Evolutionary conservation across 345 rosid genomes (phyloP), one percentile per base, ranked within the genome.

Genomic region (Ceriops decandra): DNA sequence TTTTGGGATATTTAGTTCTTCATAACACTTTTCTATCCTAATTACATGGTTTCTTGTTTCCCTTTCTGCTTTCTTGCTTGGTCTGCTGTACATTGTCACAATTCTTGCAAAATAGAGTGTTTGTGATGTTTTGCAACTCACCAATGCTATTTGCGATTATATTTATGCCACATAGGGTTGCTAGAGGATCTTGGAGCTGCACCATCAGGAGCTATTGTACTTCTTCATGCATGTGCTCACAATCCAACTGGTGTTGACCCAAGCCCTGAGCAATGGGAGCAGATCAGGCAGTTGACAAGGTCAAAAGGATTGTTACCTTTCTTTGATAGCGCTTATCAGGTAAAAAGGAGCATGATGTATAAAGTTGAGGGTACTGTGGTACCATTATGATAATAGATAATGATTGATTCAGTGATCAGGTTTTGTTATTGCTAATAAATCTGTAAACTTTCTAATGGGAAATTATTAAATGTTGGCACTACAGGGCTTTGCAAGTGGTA

Each of bases 161-260:
- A 57, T 30, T 36, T 33, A 28, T 28, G 64, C 62, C 15, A 22
- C 24, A 10, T 65, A 93, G 98, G 97, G 60, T 79, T 93, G 60
- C 32, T 90, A 20, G 91, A 93, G 82, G 98, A 93, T 74, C 92
- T 93, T 75, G 91, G 95, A 82, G 82, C 91, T 76, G 95, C 98
- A 16, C 88, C 91, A 64, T 79, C 85, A 33, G 96, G 98, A 68
- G 80, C 98, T 67, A 77, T 91, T 68, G 90, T 93, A 60, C 97
- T 93, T 60, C 98, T 93, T 73, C 97, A 93, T 84, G 97, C 97
- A 15, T 93, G 98, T 81, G 98, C 98, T 65, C 98, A 93, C 74
- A 93, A 93, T 77, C 98, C 99, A 22, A 91, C 97, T 53, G 99
- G 97, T 63, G 95, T 91, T 69, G 99, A 91, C 84, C 96, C 96